These are phyloP conservation scores for Viridothelium virens DNA, from an alignment of 495 filamentous ascomycete genomes.

Conservation along the genomic window DNA sequence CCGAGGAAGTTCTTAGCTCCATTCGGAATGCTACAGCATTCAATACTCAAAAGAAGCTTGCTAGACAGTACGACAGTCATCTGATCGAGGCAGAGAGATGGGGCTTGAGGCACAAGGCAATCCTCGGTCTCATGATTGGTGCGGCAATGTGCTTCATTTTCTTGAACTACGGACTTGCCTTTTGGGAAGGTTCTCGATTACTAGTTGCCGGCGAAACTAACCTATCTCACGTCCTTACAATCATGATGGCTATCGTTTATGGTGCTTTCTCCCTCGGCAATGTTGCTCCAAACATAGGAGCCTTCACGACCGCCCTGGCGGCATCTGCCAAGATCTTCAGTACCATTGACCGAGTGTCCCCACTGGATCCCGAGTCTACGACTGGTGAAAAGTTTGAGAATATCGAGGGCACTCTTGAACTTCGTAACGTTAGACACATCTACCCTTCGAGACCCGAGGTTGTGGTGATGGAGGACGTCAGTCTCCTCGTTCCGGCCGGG, in stretches of 20 bases:
- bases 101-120: conserved; percentile 65
- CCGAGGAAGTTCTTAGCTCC: conserved; percentile 91
- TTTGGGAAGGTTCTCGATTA: conserved; percentile 88
- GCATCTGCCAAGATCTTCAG: conserved; percentile 85
- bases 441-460: conserved; percentile 92
- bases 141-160: conserved; percentile 77
- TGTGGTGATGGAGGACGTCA: conserved; percentile 74
- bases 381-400: conserved; percentile 61
- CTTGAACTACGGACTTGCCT: conserved; percentile 79
- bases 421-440: conserved; percentile 80
- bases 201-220: conserved; percentile 57
- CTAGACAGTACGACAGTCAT: conserved; percentile 71
- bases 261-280: conserved; percentile 88
- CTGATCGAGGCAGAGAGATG: conserved; percentile 63
- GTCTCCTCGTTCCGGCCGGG: conserved; percentile 68
- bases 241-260: conserved; percentile 82
- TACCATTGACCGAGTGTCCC: conserved; percentile 86
- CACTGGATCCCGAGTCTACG: conserved; percentile 69
- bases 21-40: conserved; percentile 92
- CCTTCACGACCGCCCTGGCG: conserved; percentile 72
- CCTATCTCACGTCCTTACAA: conserved; percentile 56
- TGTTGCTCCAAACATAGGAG: conserved; percentile 74
- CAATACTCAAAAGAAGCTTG: conserved; percentile 81
- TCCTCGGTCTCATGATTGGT: conserved; percentile 68
- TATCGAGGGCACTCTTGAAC: conserved; percentile 69